Percentiles rank a stretch among this genome's conserved stretches.
Conservation (phyloP, 1,139 yeast genomes). For the Zygoascus hellenicus region DNA sequence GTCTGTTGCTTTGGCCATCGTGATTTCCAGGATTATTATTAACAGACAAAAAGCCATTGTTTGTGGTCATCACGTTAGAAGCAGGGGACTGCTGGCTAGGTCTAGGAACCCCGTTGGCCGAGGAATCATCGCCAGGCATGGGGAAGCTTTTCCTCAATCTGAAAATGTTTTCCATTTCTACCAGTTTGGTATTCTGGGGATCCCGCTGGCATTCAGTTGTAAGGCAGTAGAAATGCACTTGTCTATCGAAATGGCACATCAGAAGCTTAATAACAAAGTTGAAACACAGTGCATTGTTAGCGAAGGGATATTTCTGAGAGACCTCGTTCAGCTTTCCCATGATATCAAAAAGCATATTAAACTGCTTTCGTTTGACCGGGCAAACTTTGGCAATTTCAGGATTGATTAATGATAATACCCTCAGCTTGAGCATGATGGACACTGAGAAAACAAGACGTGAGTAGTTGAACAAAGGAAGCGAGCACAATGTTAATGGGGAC, state of each 20-base stretch:
- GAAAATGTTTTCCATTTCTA: background rate
- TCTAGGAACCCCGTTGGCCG: no score
- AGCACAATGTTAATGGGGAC: constrained; percentile 35
- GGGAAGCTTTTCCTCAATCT: constrained; percentile 3
- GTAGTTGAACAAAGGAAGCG: constrained; percentile 56
- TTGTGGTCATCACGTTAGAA: no score
- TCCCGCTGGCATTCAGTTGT: constrained; percentile 10
- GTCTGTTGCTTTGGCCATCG: no score
- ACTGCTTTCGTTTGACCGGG: constrained; percentile 46
- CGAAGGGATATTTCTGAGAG: constrained; percentile 22
- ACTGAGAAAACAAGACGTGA: constrained; percentile 64
- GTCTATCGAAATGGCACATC: constrained; percentile 29
- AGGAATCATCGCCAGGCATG: background rate
- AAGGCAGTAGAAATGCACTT: constrained; percentile 18
- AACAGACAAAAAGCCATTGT: no score
- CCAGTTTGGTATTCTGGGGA: background rate
- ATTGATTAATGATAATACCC: constrained; percentile 51
- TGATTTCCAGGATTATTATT: no score
- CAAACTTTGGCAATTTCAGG: constrained; percentile 45
- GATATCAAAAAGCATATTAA: constrained; percentile 42
- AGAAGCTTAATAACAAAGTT: constrained; percentile 27
- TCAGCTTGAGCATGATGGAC: constrained; percentile 56
- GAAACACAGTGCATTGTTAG: constrained; percentile 25
- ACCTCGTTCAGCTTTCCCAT: constrained; percentile 31
- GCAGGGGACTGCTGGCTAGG: no score